Evolutionary conservation across 192 early-diverging fungal species (phyloP), one percentile per base, ranked within the genome.

Genomic region (Rhizoclosmatium globosum): DNA sequence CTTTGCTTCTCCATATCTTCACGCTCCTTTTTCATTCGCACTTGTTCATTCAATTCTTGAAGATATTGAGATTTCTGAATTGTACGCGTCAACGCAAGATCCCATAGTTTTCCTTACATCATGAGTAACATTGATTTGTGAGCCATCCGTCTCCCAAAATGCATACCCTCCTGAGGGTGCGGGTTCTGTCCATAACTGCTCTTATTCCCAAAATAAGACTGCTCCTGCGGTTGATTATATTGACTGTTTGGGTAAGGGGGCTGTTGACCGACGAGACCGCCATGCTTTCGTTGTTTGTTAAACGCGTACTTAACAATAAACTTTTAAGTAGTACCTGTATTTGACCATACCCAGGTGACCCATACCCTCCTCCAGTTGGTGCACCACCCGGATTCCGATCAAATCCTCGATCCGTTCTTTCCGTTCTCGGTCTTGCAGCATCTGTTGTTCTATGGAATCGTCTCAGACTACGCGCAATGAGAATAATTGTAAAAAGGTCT

Each of bases 11-110:
- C 82, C 17, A 42, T 19, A 42, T 83, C 73, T 45, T 53, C 62
- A 4, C 69, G 81, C 45, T 79, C 46, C 42, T 73, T 57, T 68
- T 82, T 82, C 42, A 74, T 41, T 31, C 74, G 81, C 1, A 78
- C 65, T 64, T 81, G 82, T 15, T 56, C 71, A 46, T 83, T 74
- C 11, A 77, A 60, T 43, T 82, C 81, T 7, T 77, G 81, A 3
- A 82, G 68, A 44, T 82, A 79, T 53, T 82, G 66, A 3, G 19
- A 42, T 73, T 82, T 82, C 75, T 79, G 0, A 31, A 31, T 31
- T 31, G 31, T 31, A 31, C 0, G 0, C 31, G 31, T 31, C 31
- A 31, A 31, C 31, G 0, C 31, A 31, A 31, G 31, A 31, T 31
- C 31, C 31, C 31, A 31, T 0, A 31, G 31, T 31, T 31, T 31